These are phyloP conservation scores for Neurospora tetrasperma DNA, from an alignment of 495 filamentous ascomycete species.

Conservation along the genomic window DNA sequence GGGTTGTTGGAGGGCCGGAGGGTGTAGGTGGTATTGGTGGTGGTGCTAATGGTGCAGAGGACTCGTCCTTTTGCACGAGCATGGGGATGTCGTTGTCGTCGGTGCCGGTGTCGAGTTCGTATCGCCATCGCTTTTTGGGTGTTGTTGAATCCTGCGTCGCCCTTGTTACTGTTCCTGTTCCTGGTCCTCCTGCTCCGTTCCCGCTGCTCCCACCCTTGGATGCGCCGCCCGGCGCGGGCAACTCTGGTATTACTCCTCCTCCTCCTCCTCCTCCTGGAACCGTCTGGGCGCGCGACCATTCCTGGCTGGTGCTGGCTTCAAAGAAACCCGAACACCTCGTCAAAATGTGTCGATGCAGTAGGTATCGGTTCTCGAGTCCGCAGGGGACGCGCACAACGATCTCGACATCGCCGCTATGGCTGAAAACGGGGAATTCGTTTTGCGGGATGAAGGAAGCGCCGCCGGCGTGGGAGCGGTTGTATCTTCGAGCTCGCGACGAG, in stretches of 20 bases:
- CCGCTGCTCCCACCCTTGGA: conserved; percentile 48
- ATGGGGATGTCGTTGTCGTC: conserved; percentile 73
- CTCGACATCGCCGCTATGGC: conserved; percentile 83
- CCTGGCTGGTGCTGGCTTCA: conserved; percentile 75
- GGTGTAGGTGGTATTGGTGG: conserved; percentile 7
- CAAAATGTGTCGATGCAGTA: conserved; percentile 75
- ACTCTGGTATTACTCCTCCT: conserved; percentile 12
- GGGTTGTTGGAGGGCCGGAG: conserved; percentile 4
- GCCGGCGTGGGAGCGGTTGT: conserved; percentile 72
- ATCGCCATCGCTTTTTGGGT: conserved; percentile 59
- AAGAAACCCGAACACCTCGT: conserved; percentile 88
- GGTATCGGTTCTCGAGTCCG: conserved; percentile 67
- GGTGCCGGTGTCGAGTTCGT: conserved; percentile 71
- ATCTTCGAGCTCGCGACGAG: conserved; percentile 53
- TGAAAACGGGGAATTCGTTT: conserved; percentile 89
- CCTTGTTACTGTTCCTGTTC: conserved; percentile 14
- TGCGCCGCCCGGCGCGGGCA: conserved; percentile 24
- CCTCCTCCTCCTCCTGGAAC: conserved; percentile 2
- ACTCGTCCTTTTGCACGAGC: conserved; percentile 68
- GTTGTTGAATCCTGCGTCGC: conserved; percentile 10
- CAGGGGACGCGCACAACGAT: conserved; percentile 60
- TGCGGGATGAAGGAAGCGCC: conserved; percentile 58
- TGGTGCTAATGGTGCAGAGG: background rate
- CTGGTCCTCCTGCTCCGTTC: conserved; percentile 10
- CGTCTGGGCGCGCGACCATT: conserved; percentile 57